Conservation (phyloP, 2,329 filamentous ascomycete species). For the Aspergillus jensenii region DNA sequence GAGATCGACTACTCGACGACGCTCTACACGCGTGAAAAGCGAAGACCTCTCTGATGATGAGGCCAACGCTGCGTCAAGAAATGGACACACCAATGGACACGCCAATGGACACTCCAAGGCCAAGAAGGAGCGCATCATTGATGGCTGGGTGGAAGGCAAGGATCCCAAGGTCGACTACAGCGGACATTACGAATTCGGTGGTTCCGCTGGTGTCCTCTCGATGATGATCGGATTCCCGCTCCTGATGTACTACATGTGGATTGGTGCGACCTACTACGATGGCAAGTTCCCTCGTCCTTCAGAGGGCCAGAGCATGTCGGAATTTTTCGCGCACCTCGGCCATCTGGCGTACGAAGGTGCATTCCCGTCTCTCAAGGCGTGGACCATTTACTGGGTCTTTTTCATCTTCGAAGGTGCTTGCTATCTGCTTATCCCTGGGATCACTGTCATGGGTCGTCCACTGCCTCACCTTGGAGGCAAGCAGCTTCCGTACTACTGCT, state of each 20-base stretch:
- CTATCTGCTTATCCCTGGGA: slow-evolving; percentile 83
- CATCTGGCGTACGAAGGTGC: slow-evolving; percentile 78
- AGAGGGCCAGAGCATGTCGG: slow-evolving; percentile 63
- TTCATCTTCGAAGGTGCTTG: slow-evolving; percentile 79
- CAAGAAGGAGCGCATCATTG: slow-evolving; percentile 35
- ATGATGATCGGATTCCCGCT: slow-evolving; percentile 94
- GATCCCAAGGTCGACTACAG: slow-evolving; percentile 48
- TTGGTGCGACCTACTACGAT: slow-evolving; percentile 88
- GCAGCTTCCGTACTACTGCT: slow-evolving; percentile 93
- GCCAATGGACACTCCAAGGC: slow-evolving; percentile 9
- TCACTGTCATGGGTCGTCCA: slow-evolving; percentile 85
- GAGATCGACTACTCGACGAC: slow-evolving; percentile 31
- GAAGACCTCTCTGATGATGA: slow-evolving; percentile 28
- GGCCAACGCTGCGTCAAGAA: slow-evolving; percentile 18
- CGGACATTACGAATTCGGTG: slow-evolving; percentile 77
- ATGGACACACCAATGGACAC: slow-evolving; percentile 15
- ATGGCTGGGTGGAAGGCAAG: slow-evolving; percentile 43
- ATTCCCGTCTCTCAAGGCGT: slow-evolving; percentile 78
- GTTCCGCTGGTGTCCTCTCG: slow-evolving; percentile 70
- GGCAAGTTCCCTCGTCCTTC: slow-evolving; percentile 72
- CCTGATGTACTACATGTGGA: slow-evolving; percentile 99
- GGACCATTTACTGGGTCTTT: slow-evolving; percentile 93
- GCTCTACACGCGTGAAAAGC: slow-evolving; percentile 28
- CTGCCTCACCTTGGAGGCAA: slow-evolving; percentile 78
- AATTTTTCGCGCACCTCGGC: slow-evolving; percentile 72